These are phyloP conservation scores for Heliamphora exappendiculata DNA, from an alignment of 148 eudicot genomes.

Conservation along the genomic window DNA sequence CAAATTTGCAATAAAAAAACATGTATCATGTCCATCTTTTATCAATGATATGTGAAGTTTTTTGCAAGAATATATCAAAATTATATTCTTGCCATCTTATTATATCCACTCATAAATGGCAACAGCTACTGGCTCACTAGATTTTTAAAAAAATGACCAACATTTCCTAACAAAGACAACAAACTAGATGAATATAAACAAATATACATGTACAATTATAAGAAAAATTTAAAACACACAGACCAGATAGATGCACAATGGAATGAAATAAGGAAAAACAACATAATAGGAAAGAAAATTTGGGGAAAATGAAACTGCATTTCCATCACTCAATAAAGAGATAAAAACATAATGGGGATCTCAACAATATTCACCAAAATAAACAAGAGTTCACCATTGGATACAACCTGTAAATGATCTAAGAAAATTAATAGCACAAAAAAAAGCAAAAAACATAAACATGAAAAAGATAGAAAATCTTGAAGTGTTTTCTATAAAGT, in stretches of 20 bases:
- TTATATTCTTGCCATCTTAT: neutral
- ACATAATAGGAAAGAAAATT: neutral
- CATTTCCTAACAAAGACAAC: neutral
- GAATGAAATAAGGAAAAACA: neutral
- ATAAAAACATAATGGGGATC: constrained; percentile 10
- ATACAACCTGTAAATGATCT: neutral
- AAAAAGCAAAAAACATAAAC: too few species aligned
- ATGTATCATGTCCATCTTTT: neutral
- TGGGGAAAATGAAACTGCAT: neutral
- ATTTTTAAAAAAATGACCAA: neutral
- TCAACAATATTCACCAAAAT: neutral
- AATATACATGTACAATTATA: neutral
- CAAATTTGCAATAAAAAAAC: constrained; percentile 1
- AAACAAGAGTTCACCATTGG: neutral
- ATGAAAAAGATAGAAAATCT: neutral
- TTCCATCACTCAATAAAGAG: neutral
- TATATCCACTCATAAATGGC: neutral
- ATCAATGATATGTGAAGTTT: neutral
- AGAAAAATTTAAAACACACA: neutral
- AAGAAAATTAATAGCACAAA: neutral
- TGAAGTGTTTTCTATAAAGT: neutral
- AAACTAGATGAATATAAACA: neutral
- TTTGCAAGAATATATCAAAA: neutral
- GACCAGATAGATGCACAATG: neutral
- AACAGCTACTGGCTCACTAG: neutral